These are phyloP conservation scores for Linnemannia hyalina DNA, from an alignment of 192 early-diverging fungal species.

Conservation along the genomic window DNA sequence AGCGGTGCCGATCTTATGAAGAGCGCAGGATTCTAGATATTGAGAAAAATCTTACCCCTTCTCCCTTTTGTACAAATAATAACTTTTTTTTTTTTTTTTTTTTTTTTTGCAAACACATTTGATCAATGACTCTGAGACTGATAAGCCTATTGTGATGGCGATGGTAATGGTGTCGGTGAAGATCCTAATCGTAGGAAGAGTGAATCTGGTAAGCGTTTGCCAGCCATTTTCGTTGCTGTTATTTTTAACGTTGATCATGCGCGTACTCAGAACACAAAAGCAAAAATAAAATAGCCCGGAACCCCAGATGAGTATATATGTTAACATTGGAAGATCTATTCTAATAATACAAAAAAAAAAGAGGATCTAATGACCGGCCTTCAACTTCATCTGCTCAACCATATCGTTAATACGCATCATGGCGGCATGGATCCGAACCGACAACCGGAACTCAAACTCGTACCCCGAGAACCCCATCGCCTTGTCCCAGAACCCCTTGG, in stretches of 20 bases:
- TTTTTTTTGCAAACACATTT: background rate
- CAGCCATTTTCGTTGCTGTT: too few species aligned
- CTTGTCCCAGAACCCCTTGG: conserved; percentile 59
- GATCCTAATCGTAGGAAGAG: too few species aligned
- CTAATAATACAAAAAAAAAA: background rate
- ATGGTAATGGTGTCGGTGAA: too few species aligned
- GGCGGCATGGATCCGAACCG: conserved; percentile 50
- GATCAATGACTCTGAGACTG: background rate
- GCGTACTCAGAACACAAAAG: too few species aligned
- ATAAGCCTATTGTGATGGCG: background rate
- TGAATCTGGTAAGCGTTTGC: too few species aligned
- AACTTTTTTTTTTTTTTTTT: background rate
- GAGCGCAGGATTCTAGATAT: conserved; percentile 18
- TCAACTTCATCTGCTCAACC: conserved; percentile 22
- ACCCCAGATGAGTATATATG: too few species aligned
- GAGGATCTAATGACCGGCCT: background rate
- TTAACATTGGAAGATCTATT: too few species aligned
- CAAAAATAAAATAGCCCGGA: too few species aligned
- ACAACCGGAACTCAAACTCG: conserved; percentile 65
- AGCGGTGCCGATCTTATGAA: conserved; percentile 27
- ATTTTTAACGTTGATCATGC: too few species aligned
- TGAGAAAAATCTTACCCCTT: background rate
- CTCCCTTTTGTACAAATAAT: background rate
- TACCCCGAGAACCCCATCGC: conserved; percentile 56
- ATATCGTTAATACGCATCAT: conserved; percentile 47